Conservation (phyloP, 192 early-diverging fungal species). For the Coemansia guatemalensis region DNA sequence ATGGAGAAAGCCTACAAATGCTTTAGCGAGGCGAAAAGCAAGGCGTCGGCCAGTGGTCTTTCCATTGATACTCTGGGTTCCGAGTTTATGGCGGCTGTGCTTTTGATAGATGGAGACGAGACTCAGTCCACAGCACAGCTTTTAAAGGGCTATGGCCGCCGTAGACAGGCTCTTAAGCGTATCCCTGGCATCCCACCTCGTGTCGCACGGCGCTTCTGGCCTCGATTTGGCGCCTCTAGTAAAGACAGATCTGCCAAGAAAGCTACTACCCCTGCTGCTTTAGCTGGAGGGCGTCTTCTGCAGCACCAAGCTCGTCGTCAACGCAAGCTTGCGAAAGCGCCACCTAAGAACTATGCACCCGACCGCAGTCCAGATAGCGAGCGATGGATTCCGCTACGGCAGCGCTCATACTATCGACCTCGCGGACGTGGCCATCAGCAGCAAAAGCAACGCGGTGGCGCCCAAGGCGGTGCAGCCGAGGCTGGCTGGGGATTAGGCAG, state of each 20-base stretch:
- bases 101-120: constrained; percentile 8
- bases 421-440: constrained; percentile 28
- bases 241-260: background rate
- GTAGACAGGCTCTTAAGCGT: constrained; percentile 2
- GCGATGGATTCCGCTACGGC: constrained; percentile 50
- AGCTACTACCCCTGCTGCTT: background rate
- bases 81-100: constrained; percentile 17
- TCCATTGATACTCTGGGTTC: constrained; percentile 8
- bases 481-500: constrained; percentile 45
- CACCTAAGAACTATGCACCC: constrained; percentile 40
- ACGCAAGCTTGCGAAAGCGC: constrained; percentile 30
- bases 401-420: constrained; percentile 51
- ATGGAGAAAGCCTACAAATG: constrained; percentile 10
- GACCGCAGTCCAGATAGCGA: constrained; percentile 38
- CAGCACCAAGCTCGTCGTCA: constrained; percentile 28
- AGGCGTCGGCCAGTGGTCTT: background rate
- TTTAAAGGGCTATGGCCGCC: constrained; percentile 24
- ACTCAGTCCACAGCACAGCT: constrained; percentile 10
- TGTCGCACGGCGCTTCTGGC: constrained; percentile 33
- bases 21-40: constrained; percentile 17
- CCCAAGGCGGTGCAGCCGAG: constrained; percentile 42
- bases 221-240: background rate
- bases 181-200: constrained; percentile 33
- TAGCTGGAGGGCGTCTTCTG: background rate
- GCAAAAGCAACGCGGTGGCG: constrained; percentile 30